Percentiles rank a stretch among this genome's conserved stretches.
phyloP scores from a whole-genome alignment of 495 filamentous ascomycete species.

The Neurospora sp. region DNA sequence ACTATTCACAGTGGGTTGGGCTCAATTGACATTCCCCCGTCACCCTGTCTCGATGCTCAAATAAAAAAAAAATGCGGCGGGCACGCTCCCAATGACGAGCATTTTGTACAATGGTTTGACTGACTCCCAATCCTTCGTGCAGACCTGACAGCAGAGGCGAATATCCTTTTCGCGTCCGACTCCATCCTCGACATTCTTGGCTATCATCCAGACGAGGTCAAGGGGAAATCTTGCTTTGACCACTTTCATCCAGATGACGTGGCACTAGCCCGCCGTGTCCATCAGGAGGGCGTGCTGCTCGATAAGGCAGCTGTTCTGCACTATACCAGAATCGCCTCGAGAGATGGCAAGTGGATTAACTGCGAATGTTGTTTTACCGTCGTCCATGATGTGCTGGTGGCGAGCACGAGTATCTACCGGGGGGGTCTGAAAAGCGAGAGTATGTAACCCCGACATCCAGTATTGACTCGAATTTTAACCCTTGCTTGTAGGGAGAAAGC shows the following conservation, averaged over 20 bases:
- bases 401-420: slow-evolving; percentile 72
- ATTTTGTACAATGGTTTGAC: background rate
- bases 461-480: background rate
- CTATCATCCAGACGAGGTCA: slow-evolving; percentile 64
- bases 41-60: slow-evolving; percentile 3
- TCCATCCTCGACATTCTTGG: slow-evolving; percentile 76
- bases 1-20: slow-evolving; percentile 71
- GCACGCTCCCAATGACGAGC: background rate
- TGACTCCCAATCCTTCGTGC: slow-evolving; percentile 5
- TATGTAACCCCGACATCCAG: slow-evolving; percentile 26
- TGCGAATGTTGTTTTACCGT: slow-evolving; percentile 89
- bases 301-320: slow-evolving; percentile 81
- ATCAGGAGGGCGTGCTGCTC: slow-evolving; percentile 61
- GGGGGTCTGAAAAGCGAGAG: slow-evolving; percentile 61
- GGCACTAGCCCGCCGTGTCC: slow-evolving; percentile 61
- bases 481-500: slow-evolving; percentile 51
- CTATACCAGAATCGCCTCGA: slow-evolving; percentile 64
- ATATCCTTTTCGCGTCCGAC: slow-evolving; percentile 73
- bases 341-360: slow-evolving; percentile 60
- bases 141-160: slow-evolving; percentile 70
- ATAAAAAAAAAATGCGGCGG: background rate
- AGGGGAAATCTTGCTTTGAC: slow-evolving; percentile 70
- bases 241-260: slow-evolving; percentile 81
- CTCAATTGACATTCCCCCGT: slow-evolving; percentile 1
- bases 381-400: slow-evolving; percentile 78